Evolutionary conservation across 2,329 filamentous ascomycete species (phyloP), one percentile per base, ranked within the genome.

Genomic region (Fonsecaea nubica): DNA sequence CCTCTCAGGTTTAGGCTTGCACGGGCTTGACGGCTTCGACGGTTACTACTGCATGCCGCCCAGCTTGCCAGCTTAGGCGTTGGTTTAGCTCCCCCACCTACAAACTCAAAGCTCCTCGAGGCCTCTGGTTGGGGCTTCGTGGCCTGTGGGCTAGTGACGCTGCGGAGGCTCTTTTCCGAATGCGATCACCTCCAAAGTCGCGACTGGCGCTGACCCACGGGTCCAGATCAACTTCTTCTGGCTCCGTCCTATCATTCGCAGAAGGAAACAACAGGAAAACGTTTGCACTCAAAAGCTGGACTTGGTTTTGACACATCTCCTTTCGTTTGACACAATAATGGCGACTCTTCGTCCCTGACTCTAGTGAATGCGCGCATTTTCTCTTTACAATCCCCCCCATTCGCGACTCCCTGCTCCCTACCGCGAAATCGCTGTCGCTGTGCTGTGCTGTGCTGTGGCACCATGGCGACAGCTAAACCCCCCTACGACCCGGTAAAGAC

Each of bases 401-500:
- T 33, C 30, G 21, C 13, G 40, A 13, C 58, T 40, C 30, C 32
- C 42, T 33, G 4, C 30, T 50, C n/a, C 45, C n/a, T 35, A 12
- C 8, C n/a, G 15, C 53, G 55, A 59, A 50, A 25, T 25, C 25
- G 25, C 25, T 25, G 42, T 62, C 58, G 63, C 59, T 13, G 15
- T 50, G 42, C 63, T 59, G 58, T n/a, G 8, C 25, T 2, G 25
- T 25, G 25, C n/a, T n/a, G n/a, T n/a, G n/a, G n/a, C 25, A 38
- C 45, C 53, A 71, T 70, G 67, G 59, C 69, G 18, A 56, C 63
- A 18, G 25, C 66, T 12, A 72, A 72, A 61, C 66, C 70, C 36
- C 64, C 66, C 3, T 71, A 71, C 61, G 71, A 72, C 50, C 70
- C 72, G 38, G 56, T 73, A 36, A 69, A 67, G 50, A 69, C 63